Conservation (phyloP, 2,329 filamentous ascomycete species). For the Phoma sp. region DNA sequence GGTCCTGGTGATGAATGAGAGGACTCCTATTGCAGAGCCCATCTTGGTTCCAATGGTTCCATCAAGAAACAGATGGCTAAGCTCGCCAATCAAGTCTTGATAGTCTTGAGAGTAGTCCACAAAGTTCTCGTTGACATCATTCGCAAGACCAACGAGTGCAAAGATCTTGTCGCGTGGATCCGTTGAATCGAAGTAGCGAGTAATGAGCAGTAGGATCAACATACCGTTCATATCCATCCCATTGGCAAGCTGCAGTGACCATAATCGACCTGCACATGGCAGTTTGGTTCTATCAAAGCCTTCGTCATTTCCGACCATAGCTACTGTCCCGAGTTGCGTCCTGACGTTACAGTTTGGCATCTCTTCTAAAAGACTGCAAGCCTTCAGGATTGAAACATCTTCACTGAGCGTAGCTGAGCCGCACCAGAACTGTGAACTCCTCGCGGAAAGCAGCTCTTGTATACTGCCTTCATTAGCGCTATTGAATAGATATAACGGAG, state of each 20-base stretch:
- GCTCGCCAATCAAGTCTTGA: background rate
- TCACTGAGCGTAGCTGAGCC: background rate
- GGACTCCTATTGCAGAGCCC: background rate
- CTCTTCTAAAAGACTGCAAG: background rate
- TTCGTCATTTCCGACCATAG: background rate
- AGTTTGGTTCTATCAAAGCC: background rate
- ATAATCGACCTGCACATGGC: background rate
- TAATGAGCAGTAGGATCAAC: background rate
- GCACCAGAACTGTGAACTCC: background rate
- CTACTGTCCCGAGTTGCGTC: background rate
- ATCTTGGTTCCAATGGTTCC: background rate
- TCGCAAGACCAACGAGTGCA: constrained; percentile 7
- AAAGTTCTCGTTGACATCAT: background rate
- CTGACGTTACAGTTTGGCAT: background rate
- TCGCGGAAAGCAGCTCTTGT: background rate
- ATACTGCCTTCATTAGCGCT: background rate
- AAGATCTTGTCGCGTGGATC: constrained; percentile 11
- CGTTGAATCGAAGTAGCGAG: constrained; percentile 4
- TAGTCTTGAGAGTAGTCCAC: background rate
- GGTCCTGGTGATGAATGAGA: background rate
- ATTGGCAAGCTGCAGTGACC: background rate
- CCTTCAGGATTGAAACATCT: background rate
- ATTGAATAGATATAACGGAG: background rate
- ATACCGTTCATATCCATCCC: background rate
- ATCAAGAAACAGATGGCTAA: background rate